Conservation (phyloP, 192 early-diverging fungal species). For the Umbelopsis ramanniana region DNA sequence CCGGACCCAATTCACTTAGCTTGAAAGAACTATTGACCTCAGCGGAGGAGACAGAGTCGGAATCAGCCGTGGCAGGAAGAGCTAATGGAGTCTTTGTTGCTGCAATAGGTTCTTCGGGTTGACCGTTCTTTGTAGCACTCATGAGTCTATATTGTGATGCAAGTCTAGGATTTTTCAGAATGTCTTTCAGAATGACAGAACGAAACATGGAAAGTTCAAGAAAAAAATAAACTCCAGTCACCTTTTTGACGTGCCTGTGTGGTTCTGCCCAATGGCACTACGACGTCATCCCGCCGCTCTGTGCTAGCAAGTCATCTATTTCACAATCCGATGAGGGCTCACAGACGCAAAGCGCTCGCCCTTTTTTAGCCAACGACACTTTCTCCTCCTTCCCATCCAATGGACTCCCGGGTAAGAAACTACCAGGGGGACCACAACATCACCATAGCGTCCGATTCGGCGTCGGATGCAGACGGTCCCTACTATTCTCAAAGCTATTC, state of each 20-base stretch:
- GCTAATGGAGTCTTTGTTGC: constrained; percentile 40
- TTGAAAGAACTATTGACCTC: constrained; percentile 48
- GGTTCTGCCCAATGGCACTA: too few species aligned
- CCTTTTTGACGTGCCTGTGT: background rate
- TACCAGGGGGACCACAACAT: constrained; percentile 20
- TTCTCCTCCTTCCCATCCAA: constrained; percentile 1
- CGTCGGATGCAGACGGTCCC: background rate
- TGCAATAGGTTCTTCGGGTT: background rate
- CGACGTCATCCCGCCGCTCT: too few species aligned
- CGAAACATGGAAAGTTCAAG: too few species aligned
- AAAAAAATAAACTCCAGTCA: background rate
- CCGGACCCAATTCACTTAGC: constrained; percentile 48
- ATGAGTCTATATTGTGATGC: constrained; percentile 7
- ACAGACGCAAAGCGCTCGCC: background rate
- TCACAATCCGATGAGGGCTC: background rate
- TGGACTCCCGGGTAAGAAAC: constrained; percentile 21
- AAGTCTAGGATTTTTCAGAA: background rate
- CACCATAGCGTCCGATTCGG: background rate
- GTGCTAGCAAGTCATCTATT: background rate
- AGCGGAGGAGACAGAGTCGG: constrained; percentile 28
- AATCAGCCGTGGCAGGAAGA: constrained; percentile 44
- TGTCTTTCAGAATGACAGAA: background rate
- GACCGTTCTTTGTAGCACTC: background rate
- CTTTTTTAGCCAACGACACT: background rate
- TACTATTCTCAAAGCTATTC: constrained; percentile 6